Base-by-base conservation (phyloP, 2,329 filamentous ascomycete species). In the Phialophora expanda region DNA sequence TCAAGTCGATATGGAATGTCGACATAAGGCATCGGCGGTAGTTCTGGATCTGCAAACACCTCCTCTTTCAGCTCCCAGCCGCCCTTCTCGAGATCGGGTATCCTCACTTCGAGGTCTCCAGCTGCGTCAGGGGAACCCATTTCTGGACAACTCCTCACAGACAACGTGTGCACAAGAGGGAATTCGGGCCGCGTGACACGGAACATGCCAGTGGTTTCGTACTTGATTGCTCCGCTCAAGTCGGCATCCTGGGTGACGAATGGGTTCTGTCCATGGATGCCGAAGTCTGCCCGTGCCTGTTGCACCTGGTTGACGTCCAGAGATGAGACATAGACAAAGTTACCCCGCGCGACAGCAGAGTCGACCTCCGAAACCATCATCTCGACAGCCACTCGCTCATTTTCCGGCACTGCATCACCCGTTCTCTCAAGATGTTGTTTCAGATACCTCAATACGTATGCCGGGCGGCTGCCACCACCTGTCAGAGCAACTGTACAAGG, bases 401-500 rank as follows among this genome's bases (percentile, higher is more conserved):
- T 44, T 41, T 20, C 38, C n/a, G 11, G 38, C 17, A 26, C 44
- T 4, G 20, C 9, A 3, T 3, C 9, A 41, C 24, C 22, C 30
- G 22, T 28, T 9, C 38, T 30, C 20, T n/a, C 38, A 41, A 46
- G 56, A 20, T 46, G 11, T 20, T 22, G 44, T 48, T 22, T 48
- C 44, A 48, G 20, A 22, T 20, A 48, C 8, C 20, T 20, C 2
- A 58, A 17, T 3, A 57, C 32, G 34, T 46, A 58, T 8, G 38
- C 11, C 9, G 56, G 56, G 4, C 20, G 56, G 26, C 38, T 48
- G 38, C 56, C 56, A 32, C 38, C 32, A 28, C 56, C 56, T 5
- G 20, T 46, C 38, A 58, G 38, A 58, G 9, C 22, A 46, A 44
- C 26, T 5, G 14, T 38, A 14, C 28, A 20, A n/a, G 32, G 30